Conservation (phyloP, 768 basidiomycete genomes). For the Filobasidium wieringae region DNA sequence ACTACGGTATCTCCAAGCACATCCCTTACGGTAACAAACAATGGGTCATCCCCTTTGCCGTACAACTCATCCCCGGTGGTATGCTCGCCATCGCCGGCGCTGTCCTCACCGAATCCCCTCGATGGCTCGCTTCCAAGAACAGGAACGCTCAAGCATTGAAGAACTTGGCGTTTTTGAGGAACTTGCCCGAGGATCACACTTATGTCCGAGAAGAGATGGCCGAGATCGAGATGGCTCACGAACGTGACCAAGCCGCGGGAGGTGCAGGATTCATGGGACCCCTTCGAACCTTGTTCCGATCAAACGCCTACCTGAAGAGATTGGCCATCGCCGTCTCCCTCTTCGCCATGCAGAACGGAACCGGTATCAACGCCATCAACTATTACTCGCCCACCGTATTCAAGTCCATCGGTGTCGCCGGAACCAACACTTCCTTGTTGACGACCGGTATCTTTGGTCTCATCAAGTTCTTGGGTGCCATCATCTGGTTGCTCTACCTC, state of each 20-base stretch:
- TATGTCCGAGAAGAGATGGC: slow-evolving; percentile 29
- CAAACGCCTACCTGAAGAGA: slow-evolving; percentile 25
- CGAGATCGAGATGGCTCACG: slow-evolving; percentile 16
- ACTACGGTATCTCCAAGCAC: slow-evolving; percentile 19
- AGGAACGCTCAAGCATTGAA: slow-evolving; percentile 29
- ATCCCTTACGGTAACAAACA: slow-evolving; percentile 17
- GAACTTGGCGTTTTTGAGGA: slow-evolving; percentile 32
- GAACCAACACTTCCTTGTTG: slow-evolving; percentile 38
- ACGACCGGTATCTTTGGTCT: slow-evolving; percentile 47
- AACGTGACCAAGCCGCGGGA: slow-evolving; percentile 14
- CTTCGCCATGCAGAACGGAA: slow-evolving; percentile 44
- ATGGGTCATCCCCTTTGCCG: slow-evolving; percentile 37
- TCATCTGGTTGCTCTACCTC: slow-evolving; percentile 40
- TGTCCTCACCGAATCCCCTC: slow-evolving; percentile 38
- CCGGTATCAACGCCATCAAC: slow-evolving; percentile 43
- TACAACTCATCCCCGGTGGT: slow-evolving; percentile 54
- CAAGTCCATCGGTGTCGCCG: slow-evolving; percentile 43
- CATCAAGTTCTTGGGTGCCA: slow-evolving; percentile 37
- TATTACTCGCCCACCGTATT: slow-evolving; percentile 47
- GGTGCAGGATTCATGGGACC: slow-evolving; percentile 13
- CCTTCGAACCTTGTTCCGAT: slow-evolving; percentile 7
- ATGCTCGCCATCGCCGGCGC: slow-evolving; percentile 41
- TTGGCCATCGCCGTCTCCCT: slow-evolving; percentile 40
- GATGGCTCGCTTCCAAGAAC: slow-evolving; percentile 26
- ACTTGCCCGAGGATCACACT: slow-evolving; percentile 28